Conservation (phyloP, 2,329 filamentous ascomycete genomes). For the Calonectria hongkongensis region DNA sequence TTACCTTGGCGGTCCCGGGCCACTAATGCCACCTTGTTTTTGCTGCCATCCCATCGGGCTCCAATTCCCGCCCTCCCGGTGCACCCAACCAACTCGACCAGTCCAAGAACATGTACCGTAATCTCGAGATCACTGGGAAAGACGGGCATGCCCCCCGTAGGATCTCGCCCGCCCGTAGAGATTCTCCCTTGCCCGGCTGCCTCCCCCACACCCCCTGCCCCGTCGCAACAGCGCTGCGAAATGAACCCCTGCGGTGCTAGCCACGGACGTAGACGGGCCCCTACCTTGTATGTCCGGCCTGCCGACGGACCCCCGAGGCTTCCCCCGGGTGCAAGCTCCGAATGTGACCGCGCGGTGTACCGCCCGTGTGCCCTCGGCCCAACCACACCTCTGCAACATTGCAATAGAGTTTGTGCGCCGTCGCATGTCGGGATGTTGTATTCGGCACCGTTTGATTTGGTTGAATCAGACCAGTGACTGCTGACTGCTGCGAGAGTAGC, state of each 20-base stretch:
- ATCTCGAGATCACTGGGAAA: conserved; percentile 19
- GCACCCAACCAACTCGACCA: conserved; percentile 30
- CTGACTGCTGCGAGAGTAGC: conserved; percentile 23
- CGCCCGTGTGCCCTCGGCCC: conserved; percentile 13
- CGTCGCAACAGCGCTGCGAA: background rate
- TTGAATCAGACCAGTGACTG: conserved; percentile 10
- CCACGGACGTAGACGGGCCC: conserved; percentile 12
- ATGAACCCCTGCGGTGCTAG: background rate
- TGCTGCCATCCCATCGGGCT: conserved; percentile 43
- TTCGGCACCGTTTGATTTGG: conserved; percentile 15
- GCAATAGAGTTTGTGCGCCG: conserved; percentile 38
- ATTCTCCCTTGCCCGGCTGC: conserved; percentile 1
- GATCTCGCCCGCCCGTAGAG: conserved; percentile 19
- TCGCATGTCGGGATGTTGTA: conserved; percentile 14
- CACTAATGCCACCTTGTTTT: conserved; percentile 57
- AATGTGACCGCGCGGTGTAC: conserved; percentile 13
- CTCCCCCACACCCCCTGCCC: conserved; percentile 14
- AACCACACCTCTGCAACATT: conserved; percentile 33
- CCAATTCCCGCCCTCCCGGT: conserved; percentile 37
- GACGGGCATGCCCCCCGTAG: conserved; percentile 11
- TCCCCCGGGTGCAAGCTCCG: conserved; percentile 32
- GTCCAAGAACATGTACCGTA: conserved; percentile 12
- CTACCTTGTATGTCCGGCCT: conserved; percentile 28
- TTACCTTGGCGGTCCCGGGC: conserved; percentile 43
- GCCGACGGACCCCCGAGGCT: conserved; percentile 35